Percentiles rank a stretch among this genome's conserved stretches.
Conservation (phyloP, 73 alveolate genomes). For the Stentor coeruleus region DNA sequence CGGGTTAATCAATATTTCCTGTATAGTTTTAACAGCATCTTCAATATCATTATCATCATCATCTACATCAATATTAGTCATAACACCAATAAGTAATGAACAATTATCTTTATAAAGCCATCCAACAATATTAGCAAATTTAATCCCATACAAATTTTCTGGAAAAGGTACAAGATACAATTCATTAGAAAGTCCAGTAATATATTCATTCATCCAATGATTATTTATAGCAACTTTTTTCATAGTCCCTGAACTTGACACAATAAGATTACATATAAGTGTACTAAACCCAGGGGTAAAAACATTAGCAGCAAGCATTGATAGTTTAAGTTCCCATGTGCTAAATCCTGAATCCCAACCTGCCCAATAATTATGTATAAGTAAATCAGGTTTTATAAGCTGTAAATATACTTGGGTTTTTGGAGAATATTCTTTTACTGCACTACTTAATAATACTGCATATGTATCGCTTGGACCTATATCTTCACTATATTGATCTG, state of each 20-base stretch:
- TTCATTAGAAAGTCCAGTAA: slow-evolving; percentile 59
- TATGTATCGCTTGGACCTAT: slow-evolving; percentile 43
- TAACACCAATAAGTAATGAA: slow-evolving; percentile 37
- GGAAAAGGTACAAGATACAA: slow-evolving; percentile 31
- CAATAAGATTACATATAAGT: slow-evolving; percentile 35
- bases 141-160: slow-evolving; percentile 22
- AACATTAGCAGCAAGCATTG: slow-evolving; percentile 61
- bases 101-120: slow-evolving; percentile 35
- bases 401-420: slow-evolving; percentile 45
- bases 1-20: slow-evolving; percentile 50
- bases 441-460: slow-evolving; percentile 51
- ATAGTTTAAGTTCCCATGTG: slow-evolving; percentile 52
- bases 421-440: slow-evolving; percentile 38
- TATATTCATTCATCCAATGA: slow-evolving; percentile 56
- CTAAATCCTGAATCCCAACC: slow-evolving; percentile 64
- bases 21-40: too few species aligned
- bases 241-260: slow-evolving; percentile 43
- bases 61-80: slow-evolving; percentile 44
- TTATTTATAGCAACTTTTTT: slow-evolving; percentile 27
- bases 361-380: slow-evolving; percentile 56
- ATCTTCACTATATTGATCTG: slow-evolving; percentile 45
- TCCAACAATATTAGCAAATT: slow-evolving; percentile 16
- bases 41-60: slow-evolving; percentile 41
- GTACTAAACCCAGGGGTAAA: slow-evolving; percentile 67
- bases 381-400: slow-evolving; percentile 46